These are phyloP conservation scores for Tulasnella sp. DNA, from an alignment of 768 basidiomycete genomes.

Conservation along the genomic window DNA sequence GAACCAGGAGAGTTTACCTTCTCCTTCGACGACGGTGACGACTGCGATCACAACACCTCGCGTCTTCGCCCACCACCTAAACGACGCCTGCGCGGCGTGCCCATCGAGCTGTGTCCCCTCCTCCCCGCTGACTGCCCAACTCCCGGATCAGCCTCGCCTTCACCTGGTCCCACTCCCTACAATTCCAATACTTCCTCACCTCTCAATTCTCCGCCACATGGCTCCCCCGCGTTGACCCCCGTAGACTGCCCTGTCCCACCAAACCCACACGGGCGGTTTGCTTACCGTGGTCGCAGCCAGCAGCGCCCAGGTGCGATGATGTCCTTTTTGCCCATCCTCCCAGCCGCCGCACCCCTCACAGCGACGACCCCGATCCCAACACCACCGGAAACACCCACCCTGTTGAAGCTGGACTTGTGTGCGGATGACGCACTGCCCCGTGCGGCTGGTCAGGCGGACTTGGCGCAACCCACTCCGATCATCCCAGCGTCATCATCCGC, in stretches of 20 bases:
- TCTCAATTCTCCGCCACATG: constrained; percentile 17
- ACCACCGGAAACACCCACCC: constrained; percentile 19
- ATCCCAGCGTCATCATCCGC: background rate
- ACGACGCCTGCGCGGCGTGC: constrained; percentile 12
- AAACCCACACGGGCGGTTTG: background rate
- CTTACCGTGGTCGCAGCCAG: constrained; percentile 6
- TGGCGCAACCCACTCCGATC: background rate
- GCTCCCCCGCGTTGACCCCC: constrained; percentile 21
- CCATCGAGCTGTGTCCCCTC: constrained; percentile 24
- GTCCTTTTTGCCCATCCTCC: constrained; percentile 21
- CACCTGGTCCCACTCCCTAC: constrained; percentile 12
- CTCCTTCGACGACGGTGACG: constrained; percentile 10
- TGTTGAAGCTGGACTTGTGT: constrained; percentile 10
- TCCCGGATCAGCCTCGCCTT: background rate
- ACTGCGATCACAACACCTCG: background rate
- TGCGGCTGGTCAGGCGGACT: background rate
- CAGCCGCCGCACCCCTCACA: background rate
- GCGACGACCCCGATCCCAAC: constrained; percentile 2
- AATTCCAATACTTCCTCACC: constrained; percentile 17
- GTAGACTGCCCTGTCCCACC: constrained; percentile 1
- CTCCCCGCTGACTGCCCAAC: constrained; percentile 15
- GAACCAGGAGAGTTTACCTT: constrained; percentile 11
- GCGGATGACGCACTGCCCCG: constrained; percentile 11
- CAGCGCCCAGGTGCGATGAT: constrained; percentile 14
- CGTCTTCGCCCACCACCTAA: constrained; percentile 14